A percentile compares a stretch with the other conserved stretches of the same genome.
These are phyloP conservation scores for Phytopythium mirpurense DNA, from an alignment of 352 stramenopile species.

Conservation along the genomic window DNA sequence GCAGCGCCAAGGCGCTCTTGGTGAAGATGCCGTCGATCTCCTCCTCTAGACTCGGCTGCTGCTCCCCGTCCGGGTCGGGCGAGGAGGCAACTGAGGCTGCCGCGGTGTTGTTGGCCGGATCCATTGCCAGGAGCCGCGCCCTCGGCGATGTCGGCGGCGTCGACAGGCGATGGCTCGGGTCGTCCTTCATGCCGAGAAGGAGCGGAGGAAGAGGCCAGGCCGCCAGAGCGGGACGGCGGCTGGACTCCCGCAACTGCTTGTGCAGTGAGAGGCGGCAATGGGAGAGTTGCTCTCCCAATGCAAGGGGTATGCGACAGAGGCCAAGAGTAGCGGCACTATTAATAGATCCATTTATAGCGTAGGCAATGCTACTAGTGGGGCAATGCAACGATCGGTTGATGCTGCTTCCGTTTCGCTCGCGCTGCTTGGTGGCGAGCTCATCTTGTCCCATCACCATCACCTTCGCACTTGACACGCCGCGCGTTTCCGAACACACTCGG, in stretches of 20 bases:
- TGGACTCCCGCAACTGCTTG: background rate
- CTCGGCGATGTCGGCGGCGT: background rate
- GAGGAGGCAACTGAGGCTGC: background rate
- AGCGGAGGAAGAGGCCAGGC: too few relatives aligned
- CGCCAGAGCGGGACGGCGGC: too few relatives aligned
- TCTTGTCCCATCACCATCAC: too few relatives aligned
- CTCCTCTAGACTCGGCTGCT: slow-evolving; percentile 6
- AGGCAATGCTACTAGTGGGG: too few relatives aligned
- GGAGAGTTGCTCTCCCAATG: too few relatives aligned
- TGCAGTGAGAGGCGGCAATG: background rate
- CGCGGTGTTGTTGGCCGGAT: background rate
- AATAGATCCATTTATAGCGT: background rate
- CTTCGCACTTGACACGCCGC: too few relatives aligned
- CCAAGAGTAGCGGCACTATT: too few relatives aligned
- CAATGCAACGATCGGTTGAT: too few relatives aligned
- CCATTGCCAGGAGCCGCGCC: background rate
- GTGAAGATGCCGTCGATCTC: background rate
- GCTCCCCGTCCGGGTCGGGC: background rate
- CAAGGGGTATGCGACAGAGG: too few relatives aligned
- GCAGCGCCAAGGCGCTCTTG: background rate
- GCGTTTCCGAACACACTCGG: too few relatives aligned
- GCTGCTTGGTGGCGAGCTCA: too few relatives aligned
- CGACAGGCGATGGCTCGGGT: background rate
- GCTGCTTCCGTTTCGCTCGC: too few relatives aligned
- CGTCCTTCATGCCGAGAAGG: background rate